A percentile compares a stretch with the other conserved stretches of the same genome.
Conservation (phyloP, 768 basidiomycete species). For the Cubamyces lactineus region DNA sequence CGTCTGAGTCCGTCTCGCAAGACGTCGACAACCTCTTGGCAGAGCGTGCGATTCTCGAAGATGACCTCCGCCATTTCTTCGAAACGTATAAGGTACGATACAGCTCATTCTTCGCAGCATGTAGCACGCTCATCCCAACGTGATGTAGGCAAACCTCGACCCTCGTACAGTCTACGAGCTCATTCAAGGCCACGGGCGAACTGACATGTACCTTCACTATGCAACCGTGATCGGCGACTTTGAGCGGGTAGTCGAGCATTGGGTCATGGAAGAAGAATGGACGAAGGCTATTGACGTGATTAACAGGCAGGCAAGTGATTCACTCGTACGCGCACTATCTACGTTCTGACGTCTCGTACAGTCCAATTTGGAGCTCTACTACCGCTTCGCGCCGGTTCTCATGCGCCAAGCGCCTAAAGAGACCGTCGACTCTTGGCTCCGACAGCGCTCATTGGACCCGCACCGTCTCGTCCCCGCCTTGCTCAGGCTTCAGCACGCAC, state of each 20-base stretch:
- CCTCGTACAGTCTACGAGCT: constrained; percentile 87
- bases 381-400: constrained; percentile 87
- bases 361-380: constrained; percentile 88
- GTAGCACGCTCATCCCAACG: not conserved
- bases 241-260: constrained; percentile 86
- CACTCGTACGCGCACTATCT: not conserved
- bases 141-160: constrained; percentile 77
- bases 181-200: constrained; percentile 90
- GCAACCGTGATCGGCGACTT: constrained; percentile 82
- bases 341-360: constrained; percentile 36
- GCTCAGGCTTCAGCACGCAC: constrained; percentile 74
- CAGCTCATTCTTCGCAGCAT: not conserved
- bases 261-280: constrained; percentile 94
- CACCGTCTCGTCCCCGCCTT: constrained; percentile 88
- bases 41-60: constrained; percentile 84
- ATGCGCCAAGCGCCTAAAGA: constrained; percentile 87
- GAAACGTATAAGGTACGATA: constrained; percentile 84
- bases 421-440: constrained; percentile 91
- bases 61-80: constrained; percentile 91
- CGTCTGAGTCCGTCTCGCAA: constrained; percentile 78
- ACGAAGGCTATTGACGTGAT: constrained; percentile 86
- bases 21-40: constrained; percentile 84
- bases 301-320: constrained; percentile 72
- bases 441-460: constrained; percentile 78
- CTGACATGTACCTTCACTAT: constrained; percentile 90